These are phyloP conservation scores for Emergomyces africanus DNA, from an alignment of 2,329 filamentous ascomycete species.

Conservation along the genomic window DNA sequence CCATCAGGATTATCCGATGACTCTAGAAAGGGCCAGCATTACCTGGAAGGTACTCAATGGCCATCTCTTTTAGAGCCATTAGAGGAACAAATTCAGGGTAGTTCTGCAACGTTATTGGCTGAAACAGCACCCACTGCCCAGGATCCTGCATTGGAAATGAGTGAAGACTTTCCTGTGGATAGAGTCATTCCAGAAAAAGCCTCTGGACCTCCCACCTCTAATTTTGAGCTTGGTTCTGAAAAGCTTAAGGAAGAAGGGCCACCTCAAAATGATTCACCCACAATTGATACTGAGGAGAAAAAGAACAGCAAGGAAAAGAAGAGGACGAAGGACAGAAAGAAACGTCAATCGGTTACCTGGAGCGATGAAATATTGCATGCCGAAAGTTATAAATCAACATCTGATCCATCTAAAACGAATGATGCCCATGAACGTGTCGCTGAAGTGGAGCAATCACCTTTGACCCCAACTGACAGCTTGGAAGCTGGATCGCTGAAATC, in stretches of 20 bases:
- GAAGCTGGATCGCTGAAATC: constrained; percentile 12
- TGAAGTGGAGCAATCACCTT: constrained; percentile 4
- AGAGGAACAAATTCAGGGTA: not conserved
- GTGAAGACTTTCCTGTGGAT: not conserved
- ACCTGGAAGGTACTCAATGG: not conserved
- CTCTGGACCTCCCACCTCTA: not conserved
- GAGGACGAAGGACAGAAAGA: constrained; percentile 4
- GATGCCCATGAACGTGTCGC: not conserved
- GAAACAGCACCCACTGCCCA: not conserved
- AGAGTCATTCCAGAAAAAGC: not conserved
- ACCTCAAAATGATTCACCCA: not conserved
- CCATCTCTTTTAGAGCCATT: not conserved
- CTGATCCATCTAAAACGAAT: not conserved
- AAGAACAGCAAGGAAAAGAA: constrained; percentile 15
- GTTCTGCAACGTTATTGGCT: not conserved
- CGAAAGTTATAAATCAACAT: not conserved
- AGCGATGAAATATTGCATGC: not conserved
- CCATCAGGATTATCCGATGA: not conserved
- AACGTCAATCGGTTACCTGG: not conserved
- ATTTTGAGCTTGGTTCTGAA: not conserved
- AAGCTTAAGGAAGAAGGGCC: constrained; percentile 1
- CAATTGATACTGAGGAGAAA: constrained; percentile 6
- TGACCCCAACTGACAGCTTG: constrained; percentile 1
- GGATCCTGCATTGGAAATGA: not conserved
- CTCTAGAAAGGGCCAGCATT: not conserved